phyloP scores from a whole-genome alignment of 2,329 filamentous ascomycete species.

The Trichoderma sp. region DNA sequence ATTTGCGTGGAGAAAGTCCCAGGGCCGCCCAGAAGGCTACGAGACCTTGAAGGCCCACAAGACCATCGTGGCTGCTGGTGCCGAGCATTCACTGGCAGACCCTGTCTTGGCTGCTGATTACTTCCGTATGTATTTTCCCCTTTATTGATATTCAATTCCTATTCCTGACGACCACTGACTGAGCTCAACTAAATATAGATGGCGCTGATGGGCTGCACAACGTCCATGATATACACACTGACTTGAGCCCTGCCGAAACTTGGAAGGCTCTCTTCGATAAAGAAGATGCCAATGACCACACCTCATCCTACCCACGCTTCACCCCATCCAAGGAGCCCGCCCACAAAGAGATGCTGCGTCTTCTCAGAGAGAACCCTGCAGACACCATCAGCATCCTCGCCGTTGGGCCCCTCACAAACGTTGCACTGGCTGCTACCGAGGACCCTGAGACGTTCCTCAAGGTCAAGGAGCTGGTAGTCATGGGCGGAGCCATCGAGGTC shows the following conservation, averaged over 20 bases:
- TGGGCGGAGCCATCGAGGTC: constrained; percentile 84
- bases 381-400: constrained; percentile 89
- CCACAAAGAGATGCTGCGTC: constrained; percentile 85
- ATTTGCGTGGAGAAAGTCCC: constrained; percentile 75
- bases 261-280: constrained; percentile 69
- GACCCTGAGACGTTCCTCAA: constrained; percentile 88
- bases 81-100: constrained; percentile 82
- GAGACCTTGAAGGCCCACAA: constrained; percentile 71
- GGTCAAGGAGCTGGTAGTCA: constrained; percentile 89
- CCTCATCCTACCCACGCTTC: constrained; percentile 65
- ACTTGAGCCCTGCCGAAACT: constrained; percentile 72
- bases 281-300: constrained; percentile 44
- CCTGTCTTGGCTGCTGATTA: constrained; percentile 80
- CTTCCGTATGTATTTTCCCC: constrained; percentile 68
- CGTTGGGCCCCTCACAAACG: constrained; percentile 89
- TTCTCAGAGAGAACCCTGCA: constrained; percentile 78
- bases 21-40: constrained; percentile 71
- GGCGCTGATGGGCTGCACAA: constrained; percentile 77
- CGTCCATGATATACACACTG: constrained; percentile 73
- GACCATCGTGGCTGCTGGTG: constrained; percentile 84
- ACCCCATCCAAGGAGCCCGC: constrained; percentile 73
- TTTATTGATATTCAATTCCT: not conserved
- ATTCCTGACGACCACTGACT: constrained; percentile 21
- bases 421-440: constrained; percentile 84
- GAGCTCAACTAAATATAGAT: constrained; percentile 52